Conservation (phyloP, 2,329 filamentous ascomycete species). For the Xylaria hypoxylon region DNA sequence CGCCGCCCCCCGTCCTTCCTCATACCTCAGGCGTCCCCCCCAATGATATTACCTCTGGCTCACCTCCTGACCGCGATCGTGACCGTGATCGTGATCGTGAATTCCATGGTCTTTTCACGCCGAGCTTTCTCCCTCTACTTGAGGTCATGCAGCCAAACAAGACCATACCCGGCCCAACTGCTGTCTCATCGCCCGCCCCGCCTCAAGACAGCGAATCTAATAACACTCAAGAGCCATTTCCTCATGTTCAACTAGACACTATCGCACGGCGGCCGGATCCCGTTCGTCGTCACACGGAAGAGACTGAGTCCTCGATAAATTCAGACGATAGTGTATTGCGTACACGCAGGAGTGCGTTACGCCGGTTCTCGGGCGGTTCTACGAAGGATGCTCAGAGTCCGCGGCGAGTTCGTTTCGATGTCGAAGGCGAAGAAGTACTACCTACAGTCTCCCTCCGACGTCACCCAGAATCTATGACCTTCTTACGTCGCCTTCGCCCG, state of each 20-base stretch:
- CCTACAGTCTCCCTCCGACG: conserved; percentile 67
- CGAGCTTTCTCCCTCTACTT: conserved; percentile 71
- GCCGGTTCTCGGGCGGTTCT: conserved; percentile 65
- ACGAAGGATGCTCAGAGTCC: conserved; percentile 62
- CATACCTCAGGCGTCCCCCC: conserved; percentile 54
- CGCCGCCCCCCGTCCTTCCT: conserved; percentile 56
- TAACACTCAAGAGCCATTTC: conserved; percentile 40
- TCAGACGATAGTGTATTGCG: conserved; percentile 66
- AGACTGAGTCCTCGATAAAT: conserved; percentile 61
- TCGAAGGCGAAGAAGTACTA: conserved; percentile 69
- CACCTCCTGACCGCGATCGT: conserved; percentile 64
- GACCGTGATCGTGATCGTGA: conserved; percentile 69
- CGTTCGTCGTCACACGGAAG: conserved; percentile 58
- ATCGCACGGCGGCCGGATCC: conserved; percentile 51
- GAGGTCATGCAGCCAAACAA: conserved; percentile 57
- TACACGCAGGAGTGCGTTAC: conserved; percentile 65
- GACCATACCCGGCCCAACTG: conserved; percentile 36
- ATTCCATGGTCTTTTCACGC: conserved; percentile 72
- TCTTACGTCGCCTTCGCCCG: conserved; percentile 47
- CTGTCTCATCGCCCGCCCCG: conserved; percentile 30
- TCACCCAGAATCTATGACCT: conserved; percentile 46
- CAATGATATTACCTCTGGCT: conserved; percentile 55
- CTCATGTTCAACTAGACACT: conserved; percentile 37
- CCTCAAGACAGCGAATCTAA: conserved; percentile 42
- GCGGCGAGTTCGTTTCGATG: conserved; percentile 72